These are phyloP conservation scores for Fusarium veterinarium DNA, from an alignment of 2,329 filamentous ascomycete species.

Conservation along the genomic window DNA sequence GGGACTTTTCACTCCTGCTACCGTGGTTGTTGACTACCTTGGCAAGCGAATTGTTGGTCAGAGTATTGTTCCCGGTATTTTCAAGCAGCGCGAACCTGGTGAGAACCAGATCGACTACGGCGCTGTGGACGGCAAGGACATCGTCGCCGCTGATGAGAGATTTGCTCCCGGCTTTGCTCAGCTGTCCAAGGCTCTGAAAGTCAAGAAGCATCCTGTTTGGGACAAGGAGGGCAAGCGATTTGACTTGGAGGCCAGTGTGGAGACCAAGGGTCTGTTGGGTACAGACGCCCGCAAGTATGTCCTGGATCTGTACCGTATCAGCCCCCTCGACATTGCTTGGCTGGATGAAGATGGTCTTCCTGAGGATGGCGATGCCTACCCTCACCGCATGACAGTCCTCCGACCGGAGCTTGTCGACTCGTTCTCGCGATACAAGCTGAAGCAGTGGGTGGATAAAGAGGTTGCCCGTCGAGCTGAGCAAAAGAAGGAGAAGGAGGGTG, in stretches of 20 bases:
- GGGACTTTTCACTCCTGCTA: slow-evolving; percentile 93
- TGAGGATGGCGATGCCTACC: slow-evolving; percentile 70
- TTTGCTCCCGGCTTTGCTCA: slow-evolving; percentile 89
- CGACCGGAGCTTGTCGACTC: slow-evolving; percentile 90
- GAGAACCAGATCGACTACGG: slow-evolving; percentile 99
- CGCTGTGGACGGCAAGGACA: slow-evolving; percentile 95
- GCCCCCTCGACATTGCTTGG: slow-evolving; percentile 91
- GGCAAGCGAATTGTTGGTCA: slow-evolving; percentile 97
- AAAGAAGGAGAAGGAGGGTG: slow-evolving; percentile 42
- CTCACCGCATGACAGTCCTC: slow-evolving; percentile 95
- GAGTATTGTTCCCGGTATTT: slow-evolving; percentile 98
- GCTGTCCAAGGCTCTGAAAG: slow-evolving; percentile 87
- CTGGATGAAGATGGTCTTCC: slow-evolving; percentile 76
- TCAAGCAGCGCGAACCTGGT: slow-evolving; percentile 96
- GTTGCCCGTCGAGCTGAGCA: slow-evolving; percentile 68
- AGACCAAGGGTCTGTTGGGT: slow-evolving; percentile 97
- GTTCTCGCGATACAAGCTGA: slow-evolving; percentile 86
- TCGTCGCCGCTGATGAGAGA: slow-evolving; percentile 88
- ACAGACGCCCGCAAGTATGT: slow-evolving; percentile 98
- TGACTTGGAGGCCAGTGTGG: slow-evolving; percentile 93
- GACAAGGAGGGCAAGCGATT: slow-evolving; percentile 94
- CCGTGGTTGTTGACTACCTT: slow-evolving; percentile 95
- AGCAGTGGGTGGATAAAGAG: slow-evolving; percentile 87
- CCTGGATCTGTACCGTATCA: slow-evolving; percentile 95
- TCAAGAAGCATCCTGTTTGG: slow-evolving; percentile 97